Base-by-base conservation (phyloP, 140 eudicot species). In the Stevia rebaudiana region DNA sequence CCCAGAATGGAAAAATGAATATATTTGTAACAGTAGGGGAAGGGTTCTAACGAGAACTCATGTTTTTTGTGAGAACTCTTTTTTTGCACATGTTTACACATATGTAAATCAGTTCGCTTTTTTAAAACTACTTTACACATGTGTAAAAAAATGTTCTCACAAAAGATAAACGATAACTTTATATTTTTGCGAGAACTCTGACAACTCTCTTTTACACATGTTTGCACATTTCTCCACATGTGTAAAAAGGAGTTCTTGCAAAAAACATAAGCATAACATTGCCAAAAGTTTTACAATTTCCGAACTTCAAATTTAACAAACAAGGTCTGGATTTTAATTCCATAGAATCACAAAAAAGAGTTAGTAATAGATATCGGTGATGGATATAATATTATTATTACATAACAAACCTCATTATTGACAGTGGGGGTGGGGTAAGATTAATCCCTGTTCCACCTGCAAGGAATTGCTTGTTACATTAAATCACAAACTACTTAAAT, bases 391-490 rank as follows among this genome's bases (percentile, higher is more conserved):
- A 47, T 10, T 23, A 47, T 10, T 23, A 57, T 46, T 36, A 30
- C 47, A 57, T 41, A 46, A 44, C 74, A 46, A 61, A 83, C 95
- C 97, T 86, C 76, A 90, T 86, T 62, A 90, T 90, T 47, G 95
- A 82, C 30, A 67, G 49, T n/a, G 97, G 97, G 57, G 97, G 97
- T 51, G 97, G 97, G 62, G 95, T 90, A 73, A 90, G 75, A 63
- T 90, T 90, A 74, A 90, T 82, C 73, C 97, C 97, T 41, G 97
- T 90, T 73, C 97, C 97, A 81, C 97, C 97, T 90, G 82, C 75
- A 78, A 82, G 18, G 42, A 66, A 69, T 51, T 59, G 65, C 60
- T 30, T 68, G 74, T 62, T 9, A 48, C 15, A 59, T 72, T 58
- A 51, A 53, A 55, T 24, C 40, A 61, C 23, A 22, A 12, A 47